A percentile compares a stretch with the other conserved stretches of the same genome.
These are phyloP conservation scores for Sporothrix pallida DNA, from an alignment of 2,329 filamentous ascomycete genomes.

Conservation along the genomic window DNA sequence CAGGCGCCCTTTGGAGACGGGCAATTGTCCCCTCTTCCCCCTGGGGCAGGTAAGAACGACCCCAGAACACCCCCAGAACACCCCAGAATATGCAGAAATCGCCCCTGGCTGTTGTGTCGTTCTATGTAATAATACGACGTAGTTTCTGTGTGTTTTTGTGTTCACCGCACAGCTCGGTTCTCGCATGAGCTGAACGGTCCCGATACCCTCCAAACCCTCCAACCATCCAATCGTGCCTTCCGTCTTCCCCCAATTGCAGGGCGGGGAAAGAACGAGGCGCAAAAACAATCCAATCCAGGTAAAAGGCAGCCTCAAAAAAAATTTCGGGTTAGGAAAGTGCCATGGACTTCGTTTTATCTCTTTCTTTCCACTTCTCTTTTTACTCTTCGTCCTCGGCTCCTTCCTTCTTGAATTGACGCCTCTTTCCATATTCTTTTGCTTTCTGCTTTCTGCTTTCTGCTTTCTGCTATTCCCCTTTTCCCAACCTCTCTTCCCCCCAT, in stretches of 20 bases:
- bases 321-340: neutral
- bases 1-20: slow-evolving; percentile 3
- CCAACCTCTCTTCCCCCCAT: neutral
- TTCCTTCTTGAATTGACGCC: slow-evolving; percentile 5
- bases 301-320: neutral
- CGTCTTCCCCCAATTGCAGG: neutral
- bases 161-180: neutral
- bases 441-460: neutral
- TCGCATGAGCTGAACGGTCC: neutral
- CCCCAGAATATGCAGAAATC: neutral
- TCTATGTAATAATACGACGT: neutral
- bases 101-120: neutral
- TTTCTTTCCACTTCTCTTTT: neutral
- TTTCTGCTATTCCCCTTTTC: neutral
- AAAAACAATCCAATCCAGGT: neutral
- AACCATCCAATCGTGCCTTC: slow-evolving; percentile 22
- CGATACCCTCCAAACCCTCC: neutral
- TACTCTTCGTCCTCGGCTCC: neutral
- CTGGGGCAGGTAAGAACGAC: neutral
- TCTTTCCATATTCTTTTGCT: neutral
- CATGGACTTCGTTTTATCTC: neutral
- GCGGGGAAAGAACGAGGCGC: neutral
- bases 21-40: neutral
- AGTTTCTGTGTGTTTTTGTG: neutral
- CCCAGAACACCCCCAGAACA: slow-evolving; percentile 5